These are phyloP conservation scores for Penicillium argentinense DNA, from an alignment of 495 filamentous ascomycete genomes.

Conservation along the genomic window DNA sequence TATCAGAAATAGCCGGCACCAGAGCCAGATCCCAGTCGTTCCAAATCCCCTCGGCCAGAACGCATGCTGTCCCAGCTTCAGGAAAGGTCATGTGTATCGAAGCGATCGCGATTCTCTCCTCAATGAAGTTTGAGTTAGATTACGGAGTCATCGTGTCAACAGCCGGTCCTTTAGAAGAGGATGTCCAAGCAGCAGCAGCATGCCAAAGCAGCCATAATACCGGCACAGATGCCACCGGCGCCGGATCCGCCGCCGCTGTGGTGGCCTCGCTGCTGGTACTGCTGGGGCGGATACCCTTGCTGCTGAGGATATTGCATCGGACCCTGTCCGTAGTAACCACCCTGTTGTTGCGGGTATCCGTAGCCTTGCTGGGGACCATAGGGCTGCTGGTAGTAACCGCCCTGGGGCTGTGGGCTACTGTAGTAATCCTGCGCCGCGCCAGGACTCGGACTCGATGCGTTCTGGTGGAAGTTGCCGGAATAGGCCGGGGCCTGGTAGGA, in stretches of 20 bases:
- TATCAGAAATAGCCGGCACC: no score
- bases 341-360: slow-evolving; percentile 15
- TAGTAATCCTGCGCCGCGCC: slow-evolving; percentile 34
- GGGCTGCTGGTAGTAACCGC: slow-evolving; percentile 9
- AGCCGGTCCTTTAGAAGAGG: slow-evolving; percentile 36
- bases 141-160: neutral
- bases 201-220: slow-evolving; percentile 48
- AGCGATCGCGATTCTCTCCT: no score
- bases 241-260: slow-evolving; percentile 24
- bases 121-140: no score
- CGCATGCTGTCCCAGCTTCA: no score
- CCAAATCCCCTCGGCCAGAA: no score
- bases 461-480: slow-evolving; percentile 19
- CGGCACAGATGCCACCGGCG: slow-evolving; percentile 46
- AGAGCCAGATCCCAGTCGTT: no score
- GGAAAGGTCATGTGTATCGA: no score
- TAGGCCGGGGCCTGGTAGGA: slow-evolving; percentile 37
- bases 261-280: slow-evolving; percentile 39
- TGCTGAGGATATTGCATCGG: slow-evolving; percentile 48
- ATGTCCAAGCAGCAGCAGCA: slow-evolving; percentile 59
- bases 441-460: slow-evolving; percentile 22
- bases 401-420: slow-evolving; percentile 18
- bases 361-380: slow-evolving; percentile 26
- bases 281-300: slow-evolving; percentile 41
- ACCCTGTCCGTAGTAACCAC: slow-evolving; percentile 30